phyloP scores from a whole-genome alignment of 2,329 filamentous ascomycete genomes.

The Ascocoryne sarcoides region DNA sequence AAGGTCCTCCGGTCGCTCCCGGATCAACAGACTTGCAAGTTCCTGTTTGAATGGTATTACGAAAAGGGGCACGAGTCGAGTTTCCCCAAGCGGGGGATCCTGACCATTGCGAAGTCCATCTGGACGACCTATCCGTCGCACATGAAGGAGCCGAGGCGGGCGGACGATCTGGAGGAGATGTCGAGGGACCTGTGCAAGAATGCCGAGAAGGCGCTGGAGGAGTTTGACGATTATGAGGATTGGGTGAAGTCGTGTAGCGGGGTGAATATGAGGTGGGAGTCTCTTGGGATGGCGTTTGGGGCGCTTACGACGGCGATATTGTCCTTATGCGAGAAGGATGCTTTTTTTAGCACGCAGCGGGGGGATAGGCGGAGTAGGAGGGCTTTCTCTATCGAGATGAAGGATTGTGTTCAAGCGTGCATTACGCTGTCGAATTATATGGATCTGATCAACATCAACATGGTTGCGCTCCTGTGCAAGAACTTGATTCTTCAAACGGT shows the following conservation, averaged over 20 bases:
- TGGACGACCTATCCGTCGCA: constrained; percentile 19
- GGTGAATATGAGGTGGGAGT: constrained; percentile 26
- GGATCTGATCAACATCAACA: constrained; percentile 31
- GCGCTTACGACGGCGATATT: constrained; percentile 16
- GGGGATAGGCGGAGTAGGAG: constrained; percentile 20
- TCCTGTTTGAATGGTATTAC: constrained; percentile 20
- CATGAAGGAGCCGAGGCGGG: constrained; percentile 16
- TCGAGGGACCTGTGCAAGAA: constrained; percentile 25
- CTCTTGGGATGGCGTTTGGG: constrained; percentile 22
- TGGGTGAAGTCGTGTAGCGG: constrained; percentile 24
- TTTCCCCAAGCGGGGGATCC: constrained; percentile 12
- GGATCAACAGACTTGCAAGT: constrained; percentile 21
- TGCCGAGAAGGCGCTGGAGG: constrained; percentile 20
- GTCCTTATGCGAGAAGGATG: constrained; percentile 14
- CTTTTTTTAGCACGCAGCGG: constrained; percentile 21
- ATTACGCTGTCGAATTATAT: constrained; percentile 30
- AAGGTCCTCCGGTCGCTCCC: constrained; percentile 22
- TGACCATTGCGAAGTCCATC: constrained; percentile 14
- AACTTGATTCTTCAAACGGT: constrained; percentile 31
- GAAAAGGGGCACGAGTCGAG: constrained; percentile 13
- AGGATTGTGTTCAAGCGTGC: constrained; percentile 29
- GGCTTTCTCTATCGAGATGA: constrained; percentile 23
- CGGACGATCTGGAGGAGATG: constrained; percentile 19
- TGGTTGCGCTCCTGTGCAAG: constrained; percentile 32
- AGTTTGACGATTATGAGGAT: constrained; percentile 21